Conservation (phyloP, 805 yeast genomes). For the Pichia phayaonensis region DNA sequence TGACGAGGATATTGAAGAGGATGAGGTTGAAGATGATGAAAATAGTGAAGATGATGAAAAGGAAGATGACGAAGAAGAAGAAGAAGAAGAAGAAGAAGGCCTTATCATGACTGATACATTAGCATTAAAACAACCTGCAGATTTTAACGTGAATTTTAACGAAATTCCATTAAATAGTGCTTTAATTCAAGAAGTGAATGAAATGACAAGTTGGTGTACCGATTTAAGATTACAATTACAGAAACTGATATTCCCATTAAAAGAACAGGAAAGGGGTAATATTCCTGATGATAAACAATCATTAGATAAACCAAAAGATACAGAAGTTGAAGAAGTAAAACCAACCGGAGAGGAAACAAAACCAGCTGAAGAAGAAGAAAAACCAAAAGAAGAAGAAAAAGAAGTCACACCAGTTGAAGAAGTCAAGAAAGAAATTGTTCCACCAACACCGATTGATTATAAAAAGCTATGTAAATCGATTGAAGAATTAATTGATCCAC, state of each 20-base stretch:
- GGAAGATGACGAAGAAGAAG: conserved; percentile 4
- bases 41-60: conserved; percentile 1
- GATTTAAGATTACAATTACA: conserved; percentile 23
- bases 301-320: not conserved
- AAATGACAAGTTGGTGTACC: conserved; percentile 16
- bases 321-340: not conserved
- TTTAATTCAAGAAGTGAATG: conserved; percentile 18
- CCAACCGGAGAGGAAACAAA: conserved; percentile 6
- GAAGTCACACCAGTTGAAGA: not conserved
- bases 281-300: not conserved
- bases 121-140: conserved; percentile 6
- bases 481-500: conserved; percentile 18
- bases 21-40: conserved; percentile 7
- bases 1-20: conserved; percentile 9
- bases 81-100: not conserved
- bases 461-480: conserved; percentile 15
- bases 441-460: conserved; percentile 15
- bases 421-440: not conserved
- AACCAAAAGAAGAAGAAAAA: conserved; percentile 1
- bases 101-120: not conserved
- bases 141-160: conserved; percentile 16
- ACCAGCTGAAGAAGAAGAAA: not conserved
- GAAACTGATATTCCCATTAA: conserved; percentile 15
- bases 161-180: conserved; percentile 16
- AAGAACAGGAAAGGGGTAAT: conserved; percentile 1